Base-by-base conservation (phyloP, 2,329 filamentous ascomycete species). In the Metarhizium rileyi region DNA sequence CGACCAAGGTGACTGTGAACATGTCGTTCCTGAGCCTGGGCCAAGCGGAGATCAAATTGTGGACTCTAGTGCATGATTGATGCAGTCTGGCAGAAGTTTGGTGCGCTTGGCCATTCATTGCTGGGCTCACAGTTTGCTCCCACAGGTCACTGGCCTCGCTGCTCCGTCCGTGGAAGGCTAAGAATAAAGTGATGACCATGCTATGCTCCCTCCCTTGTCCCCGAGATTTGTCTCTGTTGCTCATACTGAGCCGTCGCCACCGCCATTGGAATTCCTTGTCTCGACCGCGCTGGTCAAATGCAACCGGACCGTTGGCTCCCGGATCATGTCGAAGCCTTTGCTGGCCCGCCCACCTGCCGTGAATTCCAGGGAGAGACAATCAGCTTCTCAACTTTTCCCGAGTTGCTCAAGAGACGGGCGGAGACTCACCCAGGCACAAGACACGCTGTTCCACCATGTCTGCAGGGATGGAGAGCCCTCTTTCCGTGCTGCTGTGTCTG, bases 341-440 rank as follows among this genome's bases (percentile, higher is more conserved):
- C 38, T 25, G 22, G 38, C 38, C 38, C 38, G 20, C 38, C 22
- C 22, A 3, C n/a, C 38, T 42, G 38, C 38, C 23, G 22, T 22
- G n/a, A 42, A 42, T 42, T 42, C 38, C 38, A 42, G 20, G 38
- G 38, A 42, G 38, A 42, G 38, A 42, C 38, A 42, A 42, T 42
- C 38, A 42, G 38, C 38, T 42, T 12, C 22, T 42, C 20, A 18
- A 20, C 9, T 23, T 12, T 23, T 23, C 12, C 12, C 25, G 22
- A 42, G 38, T 42, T 42, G 38, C 38, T 42, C 38, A 42, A 42
- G 38, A 42, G 38, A 42, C 38, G 38, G 22, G 38, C 38, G 38
- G 38, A 25, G 38, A 42, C 38, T 42, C 22, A 23, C 22, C 38
- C 23, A 40, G 22, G 38, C 20, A 42, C 38, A 42, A 22, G 35